These are phyloP conservation scores for Taiozyma sp. DNA, from an alignment of 1,139 yeast genomes.

Conservation along the genomic window DNA sequence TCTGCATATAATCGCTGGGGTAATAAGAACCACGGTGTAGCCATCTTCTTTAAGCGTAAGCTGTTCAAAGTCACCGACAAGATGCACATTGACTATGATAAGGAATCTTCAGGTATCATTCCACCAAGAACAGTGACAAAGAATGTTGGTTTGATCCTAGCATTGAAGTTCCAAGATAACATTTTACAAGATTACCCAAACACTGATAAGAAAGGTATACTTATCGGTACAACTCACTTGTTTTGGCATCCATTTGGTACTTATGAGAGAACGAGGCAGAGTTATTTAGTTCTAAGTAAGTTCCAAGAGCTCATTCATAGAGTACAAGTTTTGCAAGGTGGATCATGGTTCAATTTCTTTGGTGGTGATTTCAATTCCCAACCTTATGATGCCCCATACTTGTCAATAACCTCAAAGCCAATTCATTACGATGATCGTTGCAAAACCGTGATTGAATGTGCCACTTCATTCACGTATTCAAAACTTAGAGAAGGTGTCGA, in stretches of 20 bases:
- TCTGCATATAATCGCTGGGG: constrained; percentile 53
- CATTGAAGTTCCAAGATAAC: constrained; percentile 44
- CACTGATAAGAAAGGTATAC: constrained; percentile 42
- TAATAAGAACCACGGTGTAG: constrained; percentile 75
- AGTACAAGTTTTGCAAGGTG: constrained; percentile 31
- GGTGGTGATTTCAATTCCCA: constrained; percentile 92
- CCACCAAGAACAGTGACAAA: constrained; percentile 57
- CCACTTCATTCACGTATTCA: constrained; percentile 55
- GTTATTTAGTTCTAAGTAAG: constrained; percentile 56
- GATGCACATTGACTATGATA: constrained; percentile 59
- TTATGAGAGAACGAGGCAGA: constrained; percentile 81
- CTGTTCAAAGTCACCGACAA: constrained; percentile 48
- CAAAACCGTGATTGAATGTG: constrained; percentile 52
- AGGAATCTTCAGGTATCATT: constrained; percentile 41
- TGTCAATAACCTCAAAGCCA: constrained; percentile 68
- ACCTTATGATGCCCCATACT: constrained; percentile 81
- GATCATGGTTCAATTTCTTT: constrained; percentile 49
- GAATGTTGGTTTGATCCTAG: constrained; percentile 64
- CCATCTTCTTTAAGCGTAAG: constrained; percentile 50
- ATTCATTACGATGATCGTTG: constrained; percentile 45
- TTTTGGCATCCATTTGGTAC: constrained; percentile 97
- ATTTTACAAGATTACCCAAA: constrained; percentile 29
- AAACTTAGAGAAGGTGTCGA: constrained; percentile 38
- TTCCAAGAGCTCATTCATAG: constrained; percentile 48
- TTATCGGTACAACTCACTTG: constrained; percentile 81